Base-by-base conservation (phyloP, 768 basidiomycete species). In the Podaxis sp. region DNA sequence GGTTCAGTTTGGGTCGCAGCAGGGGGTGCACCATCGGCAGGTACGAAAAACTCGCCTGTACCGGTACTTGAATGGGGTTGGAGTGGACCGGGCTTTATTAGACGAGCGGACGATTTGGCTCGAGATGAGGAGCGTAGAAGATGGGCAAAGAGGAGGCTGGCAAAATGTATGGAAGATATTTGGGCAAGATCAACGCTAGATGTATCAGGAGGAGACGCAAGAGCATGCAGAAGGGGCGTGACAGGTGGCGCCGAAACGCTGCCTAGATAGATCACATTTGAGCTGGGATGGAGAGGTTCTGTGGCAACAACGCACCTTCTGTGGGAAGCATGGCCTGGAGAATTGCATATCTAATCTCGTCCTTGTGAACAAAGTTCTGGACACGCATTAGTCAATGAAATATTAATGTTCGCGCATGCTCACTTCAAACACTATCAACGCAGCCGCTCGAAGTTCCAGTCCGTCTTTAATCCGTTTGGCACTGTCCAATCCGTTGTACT, bases 361-460 rank as follows among this genome's bases (percentile, higher is more conserved):
- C 88, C 68, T 85, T 85, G 58, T 85, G 81, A 18, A 88, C 87
- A 71, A 91, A 91, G 68, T 91, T 91, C 90, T 89, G 69, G 46
- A 18, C 38, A 27, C 51, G 50, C 44, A 54, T 65, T 25, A 68
- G 51, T 40, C 5, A 32, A 35, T 21, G 14, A 5, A 23, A 27
- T 16, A 44, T 35, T 6, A 4, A 50, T 36, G 35, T 27, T 36
- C 32, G 54, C 55, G 27, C 7, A 14, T 11, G 21, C 62, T 63
- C 68, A 95, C 93, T 79, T 95, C 93, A 69, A 98, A 96, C 46
- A 95, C 85, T 48, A 76, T 79, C 7, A 90, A 83, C 1, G 93
- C 94, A 0, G 89, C 88, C 2, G 84, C 84, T 42, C 96, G 80
- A 28, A 94, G 73, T 67, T 90, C 90, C 54, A 91, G 78, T 13